Evolutionary conservation across 2,329 filamentous ascomycete species (phyloP).

Genomic region (Aspergillus luchuensis): DNA sequence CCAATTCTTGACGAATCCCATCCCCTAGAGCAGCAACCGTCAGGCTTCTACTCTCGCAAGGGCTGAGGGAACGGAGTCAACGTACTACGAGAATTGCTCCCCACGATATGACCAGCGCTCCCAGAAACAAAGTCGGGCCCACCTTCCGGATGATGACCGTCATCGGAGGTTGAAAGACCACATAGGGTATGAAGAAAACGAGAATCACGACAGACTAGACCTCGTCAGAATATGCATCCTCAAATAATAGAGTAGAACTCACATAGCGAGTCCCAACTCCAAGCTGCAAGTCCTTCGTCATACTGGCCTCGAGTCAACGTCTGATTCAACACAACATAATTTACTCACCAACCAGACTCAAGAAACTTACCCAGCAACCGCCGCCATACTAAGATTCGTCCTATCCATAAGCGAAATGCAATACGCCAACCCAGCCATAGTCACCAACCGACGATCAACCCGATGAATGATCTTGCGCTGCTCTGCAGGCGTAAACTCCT

Average conservation of each 20-base stretch:
- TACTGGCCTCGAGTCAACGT: conserved; percentile 70
- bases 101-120: conserved; percentile 33
- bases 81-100: conserved; percentile 32
- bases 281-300: conserved; percentile 34
- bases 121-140: conserved; percentile 32
- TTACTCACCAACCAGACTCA: too few species aligned
- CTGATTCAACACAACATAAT: conserved; percentile 66
- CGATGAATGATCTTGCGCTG: conserved; percentile 68
- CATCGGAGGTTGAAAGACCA: conserved; percentile 35
- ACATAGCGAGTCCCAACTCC: conserved; percentile 32
- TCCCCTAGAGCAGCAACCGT: conserved; percentile 24
- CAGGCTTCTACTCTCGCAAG: not conserved
- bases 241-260: not conserved
- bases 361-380: conserved; percentile 64
- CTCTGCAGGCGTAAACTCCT: conserved; percentile 59
- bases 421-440: conserved; percentile 67
- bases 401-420: conserved; percentile 77
- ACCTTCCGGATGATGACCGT: conserved; percentile 35
- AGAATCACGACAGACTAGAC: conserved; percentile 34
- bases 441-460: conserved; percentile 67
- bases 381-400: conserved; percentile 69
- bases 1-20: conserved; percentile 34
- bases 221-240: not conserved
- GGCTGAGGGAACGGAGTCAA: not conserved
- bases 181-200: conserved; percentile 38